phyloP scores from a whole-genome alignment of 306 rosid genomes.

The Vicia faba region DNA sequence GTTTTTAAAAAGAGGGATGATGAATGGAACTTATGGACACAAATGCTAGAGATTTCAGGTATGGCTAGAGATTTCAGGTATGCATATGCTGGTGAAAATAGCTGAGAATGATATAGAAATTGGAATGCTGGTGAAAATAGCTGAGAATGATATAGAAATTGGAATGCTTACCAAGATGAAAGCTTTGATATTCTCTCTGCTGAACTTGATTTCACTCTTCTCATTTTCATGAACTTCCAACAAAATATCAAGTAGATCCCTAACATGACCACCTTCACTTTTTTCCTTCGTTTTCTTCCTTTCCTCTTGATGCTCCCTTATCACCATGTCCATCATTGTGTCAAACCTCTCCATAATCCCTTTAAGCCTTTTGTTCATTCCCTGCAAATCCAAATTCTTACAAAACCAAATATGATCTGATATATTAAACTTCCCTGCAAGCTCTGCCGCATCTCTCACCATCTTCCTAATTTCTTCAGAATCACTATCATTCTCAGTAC shows the following conservation, averaged over 20 bases:
- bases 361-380: not conserved
- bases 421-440: not conserved
- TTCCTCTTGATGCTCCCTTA: not conserved
- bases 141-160: too few species aligned
- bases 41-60: too few species aligned
- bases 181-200: not conserved
- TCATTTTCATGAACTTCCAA: constrained; percentile 4
- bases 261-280: not conserved
- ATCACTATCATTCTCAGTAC: not conserved
- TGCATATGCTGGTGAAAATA: too few species aligned
- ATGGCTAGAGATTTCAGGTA: too few species aligned
- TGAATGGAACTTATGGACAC: too few species aligned
- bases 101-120: too few species aligned
- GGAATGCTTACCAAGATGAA: not conserved
- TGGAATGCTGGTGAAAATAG: too few species aligned
- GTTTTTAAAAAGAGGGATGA: too few species aligned
- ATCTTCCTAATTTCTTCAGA: not conserved
- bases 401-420: not conserved
- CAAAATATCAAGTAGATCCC: not conserved
- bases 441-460: not conserved
- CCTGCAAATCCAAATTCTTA: not conserved
- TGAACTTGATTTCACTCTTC: constrained; percentile 39
- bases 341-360: not conserved
- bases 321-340: not conserved
- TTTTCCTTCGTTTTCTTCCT: not conserved